phyloP scores from a whole-genome alignment of 805 yeast species.

The Sporopachydermia lactativora region DNA sequence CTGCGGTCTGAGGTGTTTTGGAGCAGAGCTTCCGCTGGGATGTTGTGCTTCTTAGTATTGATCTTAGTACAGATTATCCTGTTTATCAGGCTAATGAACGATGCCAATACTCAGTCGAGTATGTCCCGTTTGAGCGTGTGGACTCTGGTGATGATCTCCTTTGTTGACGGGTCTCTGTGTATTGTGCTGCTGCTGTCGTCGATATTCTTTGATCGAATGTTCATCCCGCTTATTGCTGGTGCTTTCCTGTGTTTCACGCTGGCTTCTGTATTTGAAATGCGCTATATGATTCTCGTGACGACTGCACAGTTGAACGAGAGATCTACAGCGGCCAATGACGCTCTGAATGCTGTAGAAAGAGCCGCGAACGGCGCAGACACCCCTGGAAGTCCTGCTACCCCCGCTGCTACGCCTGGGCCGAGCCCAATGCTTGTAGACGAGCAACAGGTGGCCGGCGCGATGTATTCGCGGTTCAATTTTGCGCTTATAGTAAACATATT shows the following conservation, averaged over 20 bases:
- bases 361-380: conserved; percentile 16
- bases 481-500: conserved; percentile 39
- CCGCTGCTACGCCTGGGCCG: conserved; percentile 14
- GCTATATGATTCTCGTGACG: conserved; percentile 54
- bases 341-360: conserved; percentile 4
- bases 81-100: conserved; percentile 54
- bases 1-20: conserved; percentile 35
- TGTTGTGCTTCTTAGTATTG: conserved; percentile 30
- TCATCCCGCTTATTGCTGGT: conserved; percentile 53
- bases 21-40: conserved; percentile 23
- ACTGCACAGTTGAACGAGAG: conserved; percentile 63
- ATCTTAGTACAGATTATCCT: conserved; percentile 40
- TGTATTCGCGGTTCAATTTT: conserved; percentile 44
- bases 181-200: conserved; percentile 48
- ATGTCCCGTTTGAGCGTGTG: conserved; percentile 60
- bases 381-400: conserved; percentile 7
- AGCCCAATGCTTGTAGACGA: conserved; percentile 29
- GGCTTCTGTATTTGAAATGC: conserved; percentile 61
- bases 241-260: conserved; percentile 57
- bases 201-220: conserved; percentile 38
- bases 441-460: conserved; percentile 38
- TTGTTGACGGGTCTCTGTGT: conserved; percentile 58
- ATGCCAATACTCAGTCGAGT: conserved; percentile 66
- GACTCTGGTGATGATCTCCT: conserved; percentile 46
- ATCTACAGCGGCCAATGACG: conserved; percentile 28